Base-by-base conservation (phyloP, 2,329 filamentous ascomycete species). In the Colletotrichum spinosum region DNA sequence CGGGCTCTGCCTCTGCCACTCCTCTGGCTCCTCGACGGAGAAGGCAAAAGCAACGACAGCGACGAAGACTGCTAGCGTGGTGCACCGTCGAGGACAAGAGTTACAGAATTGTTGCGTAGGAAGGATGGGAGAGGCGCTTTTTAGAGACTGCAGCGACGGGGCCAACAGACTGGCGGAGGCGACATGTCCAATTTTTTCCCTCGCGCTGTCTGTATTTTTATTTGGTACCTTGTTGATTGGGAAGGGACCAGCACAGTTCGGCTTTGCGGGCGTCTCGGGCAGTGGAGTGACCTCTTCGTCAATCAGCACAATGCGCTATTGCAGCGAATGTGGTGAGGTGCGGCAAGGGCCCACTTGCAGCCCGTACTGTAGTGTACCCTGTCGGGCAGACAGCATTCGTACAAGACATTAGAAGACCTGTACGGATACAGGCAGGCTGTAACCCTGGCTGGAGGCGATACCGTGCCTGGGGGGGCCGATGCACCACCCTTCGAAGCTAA, bases 201-300 rank as follows among this genome's bases (percentile, higher is more conserved):
- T 37, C 45, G 34, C 49, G 39, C 35, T 39, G 35, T 5, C 15
- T 35, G 34, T 15, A 33, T 58, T 54, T 64, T 63, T 51, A 11
- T 39, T 39, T 45, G 17, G 7, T 55, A 13, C 25, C 25, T 44
- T 56, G 41, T 39, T 56, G 50, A 62, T 44, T 56, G 51, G 46
- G 50, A 52, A 50, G 41, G 35, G 55, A 41, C 34, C 15, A 61
- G 48, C 56, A 35, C 51, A 50, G 44, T 44, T 54, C 57, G 46
- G 48, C 46, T 25, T 11, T 61, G 58, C 62, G 62, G 62, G 62
- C 58, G 62, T 53, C 38, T 56, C 46, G 58, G 42, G 37, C 55
- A 38, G 62, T 65, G 58, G 62, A 65, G 57, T 62, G 45, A 51
- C 61, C 37, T 42, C 50, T 33, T n/a, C 37, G 57, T 48, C 41